These are phyloP conservation scores for Cryptococcus sp. DNA, from an alignment of 1,284 basidiomycete species.

Conservation along the genomic window DNA sequence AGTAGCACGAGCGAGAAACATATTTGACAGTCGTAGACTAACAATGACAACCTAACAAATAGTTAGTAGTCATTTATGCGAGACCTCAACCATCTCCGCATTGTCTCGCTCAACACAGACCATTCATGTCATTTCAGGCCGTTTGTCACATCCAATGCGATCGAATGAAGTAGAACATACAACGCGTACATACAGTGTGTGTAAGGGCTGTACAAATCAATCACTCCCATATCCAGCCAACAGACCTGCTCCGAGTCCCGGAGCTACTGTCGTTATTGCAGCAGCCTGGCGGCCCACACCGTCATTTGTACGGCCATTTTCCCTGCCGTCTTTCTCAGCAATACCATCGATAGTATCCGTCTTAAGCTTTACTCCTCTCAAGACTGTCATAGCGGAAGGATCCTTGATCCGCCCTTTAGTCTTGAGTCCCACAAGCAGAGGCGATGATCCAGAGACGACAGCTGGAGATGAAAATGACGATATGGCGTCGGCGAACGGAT, in stretches of 20 bases:
- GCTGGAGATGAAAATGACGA: no score
- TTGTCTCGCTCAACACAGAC: no score
- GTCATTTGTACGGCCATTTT: no score
- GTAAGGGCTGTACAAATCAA: constrained; percentile 1
- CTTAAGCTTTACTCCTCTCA: background rate
- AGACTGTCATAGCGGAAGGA: background rate
- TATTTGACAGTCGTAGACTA: no score
- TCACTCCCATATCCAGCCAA: constrained; percentile 8
- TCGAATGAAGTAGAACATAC: background rate
- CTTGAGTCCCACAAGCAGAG: no score
- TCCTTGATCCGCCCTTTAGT: constrained; percentile 1
- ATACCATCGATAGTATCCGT: no score
- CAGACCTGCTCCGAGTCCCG: background rate
- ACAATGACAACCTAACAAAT: no score
- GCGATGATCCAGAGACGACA: no score
- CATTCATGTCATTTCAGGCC: background rate
- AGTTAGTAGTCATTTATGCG: no score
- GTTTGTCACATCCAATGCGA: background rate
- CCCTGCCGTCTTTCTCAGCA: no score
- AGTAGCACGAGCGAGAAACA: no score
- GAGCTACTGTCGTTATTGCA: background rate
- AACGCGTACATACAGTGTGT: background rate
- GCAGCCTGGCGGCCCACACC: background rate
- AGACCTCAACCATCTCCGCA: no score
- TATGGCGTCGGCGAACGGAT: constrained; percentile 33